These are phyloP conservation scores for Yarrowia porcina DNA, from an alignment of 805 yeast genomes.

Conservation along the genomic window DNA sequence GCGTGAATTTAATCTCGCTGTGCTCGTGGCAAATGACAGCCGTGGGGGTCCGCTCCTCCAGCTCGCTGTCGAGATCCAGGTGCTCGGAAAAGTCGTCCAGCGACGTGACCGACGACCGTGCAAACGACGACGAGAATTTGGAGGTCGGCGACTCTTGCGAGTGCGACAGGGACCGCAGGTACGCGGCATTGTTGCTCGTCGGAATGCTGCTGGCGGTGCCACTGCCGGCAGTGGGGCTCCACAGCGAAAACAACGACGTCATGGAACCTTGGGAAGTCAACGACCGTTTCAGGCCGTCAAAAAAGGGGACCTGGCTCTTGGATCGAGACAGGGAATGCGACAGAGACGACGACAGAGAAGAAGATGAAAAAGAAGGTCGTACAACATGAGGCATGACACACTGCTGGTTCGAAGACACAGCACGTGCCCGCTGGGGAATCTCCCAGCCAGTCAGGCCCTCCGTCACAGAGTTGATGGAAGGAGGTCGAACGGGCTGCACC, in stretches of 20 bases:
- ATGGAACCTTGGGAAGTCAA: slow-evolving; percentile 15
- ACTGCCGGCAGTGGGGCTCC: background rate
- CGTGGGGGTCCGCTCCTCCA: slow-evolving; percentile 14
- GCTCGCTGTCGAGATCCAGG: slow-evolving; percentile 16
- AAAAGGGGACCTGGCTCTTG: slow-evolving; percentile 13
- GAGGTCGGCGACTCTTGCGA: slow-evolving; percentile 25
- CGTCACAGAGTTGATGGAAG: slow-evolving; percentile 3
- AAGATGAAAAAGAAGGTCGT: slow-evolving; percentile 30
- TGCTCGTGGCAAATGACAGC: slow-evolving; percentile 2
- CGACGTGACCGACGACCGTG: slow-evolving; percentile 13
- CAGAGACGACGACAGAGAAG: slow-evolving; percentile 30
- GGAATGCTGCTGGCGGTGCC: background rate
- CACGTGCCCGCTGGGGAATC: slow-evolving; percentile 28
- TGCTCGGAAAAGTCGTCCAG: slow-evolving; percentile 17
- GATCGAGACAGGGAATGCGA: slow-evolving; percentile 16
- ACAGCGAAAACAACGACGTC: slow-evolving; percentile 16
- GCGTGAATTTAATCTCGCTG: background rate
- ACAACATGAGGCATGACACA: slow-evolving; percentile 33
- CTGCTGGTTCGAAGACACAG: slow-evolving; percentile 26
- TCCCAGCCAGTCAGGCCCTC: slow-evolving; percentile 30
- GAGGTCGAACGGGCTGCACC: slow-evolving; percentile 20
- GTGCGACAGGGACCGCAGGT: slow-evolving; percentile 2
- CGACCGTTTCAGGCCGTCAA: slow-evolving; percentile 17
- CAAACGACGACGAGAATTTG: slow-evolving; percentile 14
- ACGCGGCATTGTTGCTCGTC: background rate